Conservation (phyloP, 805 yeast genomes). For the Metschnikowia kofuensis region DNA sequence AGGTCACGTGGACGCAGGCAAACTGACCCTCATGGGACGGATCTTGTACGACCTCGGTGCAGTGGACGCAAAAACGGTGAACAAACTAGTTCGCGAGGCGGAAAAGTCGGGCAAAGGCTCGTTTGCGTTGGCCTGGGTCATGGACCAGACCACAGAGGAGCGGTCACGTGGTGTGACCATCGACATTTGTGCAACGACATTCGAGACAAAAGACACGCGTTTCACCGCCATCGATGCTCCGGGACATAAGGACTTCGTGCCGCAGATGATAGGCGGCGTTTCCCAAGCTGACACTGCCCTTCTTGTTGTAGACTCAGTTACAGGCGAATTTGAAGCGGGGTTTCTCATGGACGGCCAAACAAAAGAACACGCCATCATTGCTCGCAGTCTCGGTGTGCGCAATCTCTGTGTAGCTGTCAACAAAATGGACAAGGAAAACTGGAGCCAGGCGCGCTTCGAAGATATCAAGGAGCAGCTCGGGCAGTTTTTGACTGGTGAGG, state of each 20-base stretch:
- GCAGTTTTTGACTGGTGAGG: slow-evolving; percentile 47
- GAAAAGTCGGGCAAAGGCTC: slow-evolving; percentile 70
- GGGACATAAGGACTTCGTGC: slow-evolving; percentile 79
- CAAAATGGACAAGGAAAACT: slow-evolving; percentile 63
- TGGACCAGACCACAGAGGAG: slow-evolving; percentile 80
- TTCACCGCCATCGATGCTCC: slow-evolving; percentile 83
- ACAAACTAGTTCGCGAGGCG: slow-evolving; percentile 62
- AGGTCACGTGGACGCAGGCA: slow-evolving; percentile 87
- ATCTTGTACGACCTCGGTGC: slow-evolving; percentile 64
- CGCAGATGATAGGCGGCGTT: slow-evolving; percentile 83
- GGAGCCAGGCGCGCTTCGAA: slow-evolving; percentile 53
- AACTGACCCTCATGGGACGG: slow-evolving; percentile 77
- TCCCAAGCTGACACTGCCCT: slow-evolving; percentile 75
- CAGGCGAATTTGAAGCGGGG: slow-evolving; percentile 70
- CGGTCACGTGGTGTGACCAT: slow-evolving; percentile 75
- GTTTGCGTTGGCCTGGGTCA: slow-evolving; percentile 80
- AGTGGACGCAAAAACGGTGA: slow-evolving; percentile 61
- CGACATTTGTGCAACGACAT: slow-evolving; percentile 67
- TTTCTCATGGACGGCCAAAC: slow-evolving; percentile 70
- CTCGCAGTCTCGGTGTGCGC: slow-evolving; percentile 64
- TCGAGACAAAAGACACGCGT: slow-evolving; percentile 52
- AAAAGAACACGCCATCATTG: slow-evolving; percentile 71
- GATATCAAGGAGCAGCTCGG: slow-evolving; percentile 48
- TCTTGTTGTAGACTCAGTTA: slow-evolving; percentile 63
- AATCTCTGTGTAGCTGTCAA: slow-evolving; percentile 61